Base-by-base conservation (phyloP, 495 filamentous ascomycete genomes). In the Neurospora sublineolata region DNA sequence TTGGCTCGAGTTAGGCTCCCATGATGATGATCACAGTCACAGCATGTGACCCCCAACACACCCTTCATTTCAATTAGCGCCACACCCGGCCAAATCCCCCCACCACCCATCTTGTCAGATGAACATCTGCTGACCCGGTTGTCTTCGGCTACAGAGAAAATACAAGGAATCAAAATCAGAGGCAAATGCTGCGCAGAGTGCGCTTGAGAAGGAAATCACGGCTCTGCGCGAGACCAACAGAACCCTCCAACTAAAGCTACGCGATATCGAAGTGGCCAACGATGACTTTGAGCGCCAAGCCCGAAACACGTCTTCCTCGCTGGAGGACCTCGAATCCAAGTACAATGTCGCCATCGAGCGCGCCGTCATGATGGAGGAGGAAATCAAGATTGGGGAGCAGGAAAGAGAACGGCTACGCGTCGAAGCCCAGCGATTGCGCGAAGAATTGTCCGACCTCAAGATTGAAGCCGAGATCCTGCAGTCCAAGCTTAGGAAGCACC, bases 221-320 rank as follows among this genome's bases (percentile, higher is more conserved):
- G 89, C 86, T 9, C 85, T 99, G 72, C 90, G 95, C 73, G 94
- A 98, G 58, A 77, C 89, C 27, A 94, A 93, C 79, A 85, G 96
- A 74, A 89, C 91, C 27, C 78, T 97, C 67, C 90, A 94, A 76
- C 84, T 97, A 60, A 91, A 87, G 79, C 81, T 99, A 68, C 89
- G 95, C 72, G 96, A 99, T 77, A 97, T 95, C 72, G 95, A 99
- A 80, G 96, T 99, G 40, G 91, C 92, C 74, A 99, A 99, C 81
- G 95, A 99, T 86, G 95, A 99, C 79, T 97, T 93, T 78, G 95
- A 99, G 82, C 90, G 94, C 71, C 94, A 98, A 81, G 94, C 94
- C 72, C 89, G 95, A 72, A 93, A 97, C 76, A 97, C 93, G 20
- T 92, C 91, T 20, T 97, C 94, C 60, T 97, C 94, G 71, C 87